Percentiles rank a stretch among this genome's conserved stretches.
phyloP scores from a whole-genome alignment of 1,284 basidiomycete genomes.

The Phellopilus nigrolimitatus region DNA sequence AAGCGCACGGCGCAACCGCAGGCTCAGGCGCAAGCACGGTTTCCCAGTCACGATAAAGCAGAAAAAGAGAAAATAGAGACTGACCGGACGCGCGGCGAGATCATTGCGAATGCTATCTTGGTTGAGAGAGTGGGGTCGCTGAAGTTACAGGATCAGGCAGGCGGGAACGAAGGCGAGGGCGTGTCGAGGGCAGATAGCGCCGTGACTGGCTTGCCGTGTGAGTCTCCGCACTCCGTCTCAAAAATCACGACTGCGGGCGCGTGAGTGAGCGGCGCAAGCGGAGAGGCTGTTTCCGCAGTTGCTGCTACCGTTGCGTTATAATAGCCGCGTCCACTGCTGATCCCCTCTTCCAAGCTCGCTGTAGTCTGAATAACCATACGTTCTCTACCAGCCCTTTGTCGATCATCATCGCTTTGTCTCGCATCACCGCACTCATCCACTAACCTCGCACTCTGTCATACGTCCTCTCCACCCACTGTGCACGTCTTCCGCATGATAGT shows the following conservation, averaged over 20 bases:
- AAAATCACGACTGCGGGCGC: not conserved
- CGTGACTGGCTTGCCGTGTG: not conserved
- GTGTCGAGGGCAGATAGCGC: not conserved
- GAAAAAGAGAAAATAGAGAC: constrained; percentile 20
- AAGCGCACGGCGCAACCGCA: not conserved
- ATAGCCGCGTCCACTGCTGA: too few relatives aligned
- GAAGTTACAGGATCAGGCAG: constrained; percentile 15
- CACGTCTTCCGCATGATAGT: not conserved
- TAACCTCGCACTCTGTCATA: not conserved
- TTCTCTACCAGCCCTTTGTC: not conserved
- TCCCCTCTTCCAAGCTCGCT: too few relatives aligned
- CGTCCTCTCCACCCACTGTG: not conserved
- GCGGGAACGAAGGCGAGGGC: constrained; percentile 4
- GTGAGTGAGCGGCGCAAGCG: not conserved
- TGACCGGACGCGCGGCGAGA: constrained; percentile 27
- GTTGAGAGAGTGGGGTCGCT: constrained; percentile 34
- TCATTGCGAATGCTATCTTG: constrained; percentile 30
- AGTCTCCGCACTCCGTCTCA: not conserved
- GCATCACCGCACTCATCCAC: not conserved
- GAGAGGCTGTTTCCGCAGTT: not conserved
- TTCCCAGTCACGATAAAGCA: not conserved
- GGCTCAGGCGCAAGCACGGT: not conserved
- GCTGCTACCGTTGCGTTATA: not conserved
- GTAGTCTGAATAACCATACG: too few relatives aligned
- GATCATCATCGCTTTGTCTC: not conserved